These are phyloP conservation scores for Candida nemodendra DNA, from an alignment of 805 yeast genomes.

Conservation along the genomic window DNA sequence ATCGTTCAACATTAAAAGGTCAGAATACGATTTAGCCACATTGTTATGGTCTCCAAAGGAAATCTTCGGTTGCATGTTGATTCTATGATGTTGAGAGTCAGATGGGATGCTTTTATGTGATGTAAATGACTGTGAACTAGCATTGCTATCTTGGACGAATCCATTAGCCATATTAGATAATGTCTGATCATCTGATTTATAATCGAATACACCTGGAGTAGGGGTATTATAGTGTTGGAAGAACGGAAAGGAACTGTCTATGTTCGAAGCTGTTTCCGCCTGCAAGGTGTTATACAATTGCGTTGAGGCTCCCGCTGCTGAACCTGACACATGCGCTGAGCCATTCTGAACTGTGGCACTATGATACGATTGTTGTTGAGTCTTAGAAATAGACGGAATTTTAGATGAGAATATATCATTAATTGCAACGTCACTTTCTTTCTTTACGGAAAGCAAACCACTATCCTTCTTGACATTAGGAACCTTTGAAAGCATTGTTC, in stretches of 20 bases:
- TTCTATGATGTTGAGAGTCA: conserved; percentile 2
- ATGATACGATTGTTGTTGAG: conserved; percentile 3
- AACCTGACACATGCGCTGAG: conserved; percentile 19
- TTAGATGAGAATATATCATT: conserved; percentile 33
- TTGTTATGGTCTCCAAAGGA: conserved; percentile 2
- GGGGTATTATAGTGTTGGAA: conserved; percentile 11
- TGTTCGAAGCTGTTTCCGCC: conserved; percentile 7
- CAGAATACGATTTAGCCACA: conserved; percentile 26
- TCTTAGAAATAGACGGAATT: conserved; percentile 3
- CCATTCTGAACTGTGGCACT: conserved; percentile 24
- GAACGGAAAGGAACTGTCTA: neutral
- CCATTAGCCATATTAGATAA: neutral
- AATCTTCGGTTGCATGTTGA: neutral
- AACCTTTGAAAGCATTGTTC: conserved; percentile 11
- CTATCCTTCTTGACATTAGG: neutral
- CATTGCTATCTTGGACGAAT: neutral
- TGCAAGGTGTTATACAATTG: conserved; percentile 3
- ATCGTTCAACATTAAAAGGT: conserved; percentile 40
- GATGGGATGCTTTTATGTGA: conserved; percentile 2
- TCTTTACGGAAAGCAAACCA: conserved; percentile 8
- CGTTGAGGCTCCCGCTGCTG: conserved; percentile 13
- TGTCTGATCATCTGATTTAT: conserved; percentile 22
- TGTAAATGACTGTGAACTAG: neutral
- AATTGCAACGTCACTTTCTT: conserved; percentile 28
- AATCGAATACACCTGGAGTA: conserved; percentile 16